Percentiles rank a stretch among this genome's conserved stretches.
Conservation (phyloP, 768 basidiomycete genomes). For the Chalciporus piperatus region DNA sequence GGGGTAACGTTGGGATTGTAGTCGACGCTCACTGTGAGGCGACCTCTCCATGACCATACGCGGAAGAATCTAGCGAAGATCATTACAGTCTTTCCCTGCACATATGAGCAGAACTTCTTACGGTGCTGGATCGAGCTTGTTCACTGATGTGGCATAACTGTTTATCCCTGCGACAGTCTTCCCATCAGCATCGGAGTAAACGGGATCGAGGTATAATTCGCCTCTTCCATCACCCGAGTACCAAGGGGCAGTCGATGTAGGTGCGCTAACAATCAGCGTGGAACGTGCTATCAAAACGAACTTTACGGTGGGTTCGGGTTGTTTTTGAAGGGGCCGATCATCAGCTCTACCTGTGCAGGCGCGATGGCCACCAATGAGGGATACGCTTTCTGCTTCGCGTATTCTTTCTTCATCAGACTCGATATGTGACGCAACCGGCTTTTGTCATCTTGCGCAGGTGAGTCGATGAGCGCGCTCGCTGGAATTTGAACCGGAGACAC, state of each 20-base stretch:
- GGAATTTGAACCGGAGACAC: neutral
- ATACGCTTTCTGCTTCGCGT: neutral
- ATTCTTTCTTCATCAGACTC: neutral
- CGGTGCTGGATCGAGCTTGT: neutral
- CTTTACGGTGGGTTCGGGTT: neutral
- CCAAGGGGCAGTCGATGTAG: neutral
- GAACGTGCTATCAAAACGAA: neutral
- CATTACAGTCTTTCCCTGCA: too few relatives aligned
- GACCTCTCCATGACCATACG: conserved; percentile 3
- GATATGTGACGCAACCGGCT: neutral
- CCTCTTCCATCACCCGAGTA: neutral
- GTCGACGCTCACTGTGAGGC: conserved; percentile 1
- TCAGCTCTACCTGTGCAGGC: neutral
- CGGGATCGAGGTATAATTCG: neutral
- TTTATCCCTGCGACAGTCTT: neutral
- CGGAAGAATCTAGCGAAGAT: neutral
- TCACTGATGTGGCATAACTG: neutral
- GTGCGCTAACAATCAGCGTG: neutral
- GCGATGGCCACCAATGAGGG: neutral
- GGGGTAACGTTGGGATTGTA: neutral
- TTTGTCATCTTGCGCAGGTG: neutral
- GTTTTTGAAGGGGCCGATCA: neutral
- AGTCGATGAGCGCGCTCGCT: neutral
- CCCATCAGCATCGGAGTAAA: neutral
- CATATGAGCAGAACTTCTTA: neutral